These are phyloP conservation scores for Coelastrella sp. DNA, from an alignment of 139 green algal species.

Conservation along the genomic window DNA sequence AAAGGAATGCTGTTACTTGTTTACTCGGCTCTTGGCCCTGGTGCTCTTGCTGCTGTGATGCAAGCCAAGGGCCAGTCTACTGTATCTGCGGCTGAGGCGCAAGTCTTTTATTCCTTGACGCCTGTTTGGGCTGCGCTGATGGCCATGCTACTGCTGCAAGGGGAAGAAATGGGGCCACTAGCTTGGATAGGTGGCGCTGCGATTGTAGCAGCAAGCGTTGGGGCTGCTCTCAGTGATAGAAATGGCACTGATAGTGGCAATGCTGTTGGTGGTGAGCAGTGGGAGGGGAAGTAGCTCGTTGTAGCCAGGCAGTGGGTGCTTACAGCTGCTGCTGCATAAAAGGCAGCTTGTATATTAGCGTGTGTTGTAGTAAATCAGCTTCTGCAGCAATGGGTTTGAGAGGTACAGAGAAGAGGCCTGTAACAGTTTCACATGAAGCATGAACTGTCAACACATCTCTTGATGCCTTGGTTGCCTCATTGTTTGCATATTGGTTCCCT, in stretches of 20 bases:
- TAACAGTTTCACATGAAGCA: too few species aligned
- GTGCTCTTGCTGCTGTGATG: constrained; percentile 58
- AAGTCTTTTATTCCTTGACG: constrained; percentile 67
- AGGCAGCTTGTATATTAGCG: too few species aligned
- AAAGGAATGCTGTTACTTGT: constrained; percentile 43
- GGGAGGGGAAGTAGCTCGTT: not conserved
- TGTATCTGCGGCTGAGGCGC: constrained; percentile 51
- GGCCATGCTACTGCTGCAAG: constrained; percentile 51
- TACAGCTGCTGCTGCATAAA: too few species aligned
- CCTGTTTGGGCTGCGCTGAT: constrained; percentile 63
- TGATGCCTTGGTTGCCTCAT: too few species aligned
- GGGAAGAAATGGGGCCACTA: constrained; percentile 57
- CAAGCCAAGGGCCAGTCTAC: constrained; percentile 53
- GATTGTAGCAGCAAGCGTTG: constrained; percentile 45
- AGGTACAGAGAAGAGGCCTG: too few species aligned
- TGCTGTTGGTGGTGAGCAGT: not conserved
- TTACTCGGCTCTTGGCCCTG: constrained; percentile 59
- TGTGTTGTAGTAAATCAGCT: too few species aligned
- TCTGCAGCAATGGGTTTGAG: too few species aligned
- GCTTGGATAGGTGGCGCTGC: constrained; percentile 55
- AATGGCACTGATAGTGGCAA: constrained; percentile 35
- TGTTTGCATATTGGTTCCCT: too few species aligned
- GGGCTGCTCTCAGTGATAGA: constrained; percentile 24
- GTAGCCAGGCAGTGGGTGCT: not conserved
- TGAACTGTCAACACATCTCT: too few species aligned